A percentile compares a stretch with the other conserved stretches of the same genome.
Evolutionary conservation across 805 yeast species (phyloP).

Genomic region (Isabelozyma pseudorhagii): DNA sequence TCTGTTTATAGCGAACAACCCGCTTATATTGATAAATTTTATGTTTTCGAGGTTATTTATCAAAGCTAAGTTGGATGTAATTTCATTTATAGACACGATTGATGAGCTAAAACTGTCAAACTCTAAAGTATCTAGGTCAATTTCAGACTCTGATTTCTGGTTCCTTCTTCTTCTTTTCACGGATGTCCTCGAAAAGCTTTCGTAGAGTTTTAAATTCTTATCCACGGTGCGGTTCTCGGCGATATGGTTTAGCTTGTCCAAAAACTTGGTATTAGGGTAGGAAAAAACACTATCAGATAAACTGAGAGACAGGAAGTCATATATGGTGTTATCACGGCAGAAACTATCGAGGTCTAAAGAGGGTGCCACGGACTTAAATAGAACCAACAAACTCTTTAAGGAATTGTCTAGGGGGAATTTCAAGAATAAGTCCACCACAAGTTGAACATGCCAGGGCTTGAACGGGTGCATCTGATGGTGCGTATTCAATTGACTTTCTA

Average conservation of each 20-base stretch:
- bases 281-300: slow-evolving; percentile 17
- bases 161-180: slow-evolving; percentile 8
- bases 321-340: slow-evolving; percentile 1
- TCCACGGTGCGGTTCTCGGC: slow-evolving; percentile 1
- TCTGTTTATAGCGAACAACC: slow-evolving; percentile 4
- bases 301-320: slow-evolving; percentile 14
- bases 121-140: slow-evolving; percentile 11
- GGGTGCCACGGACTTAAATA: slow-evolving; percentile 19
- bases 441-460: slow-evolving; percentile 28
- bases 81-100: slow-evolving; percentile 11
- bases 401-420: slow-evolving; percentile 31
- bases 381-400: slow-evolving; percentile 17
- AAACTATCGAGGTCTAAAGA: slow-evolving; percentile 10
- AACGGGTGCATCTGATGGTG: slow-evolving; percentile 6
- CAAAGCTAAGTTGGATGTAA: slow-evolving; percentile 16
- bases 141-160: background rate
- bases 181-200: slow-evolving; percentile 8
- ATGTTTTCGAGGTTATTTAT: slow-evolving; percentile 15
- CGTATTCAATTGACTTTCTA: slow-evolving; percentile 6
- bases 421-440: slow-evolving; percentile 21
- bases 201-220: slow-evolving; percentile 11
- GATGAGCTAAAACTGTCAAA: slow-evolving; percentile 1
- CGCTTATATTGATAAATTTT: slow-evolving; percentile 9
- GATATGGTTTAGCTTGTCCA: slow-evolving; percentile 7
- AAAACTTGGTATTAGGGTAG: slow-evolving; percentile 17